Conservation (phyloP, 306 rosid species). For the Pachyrhizus erosus region DNA sequence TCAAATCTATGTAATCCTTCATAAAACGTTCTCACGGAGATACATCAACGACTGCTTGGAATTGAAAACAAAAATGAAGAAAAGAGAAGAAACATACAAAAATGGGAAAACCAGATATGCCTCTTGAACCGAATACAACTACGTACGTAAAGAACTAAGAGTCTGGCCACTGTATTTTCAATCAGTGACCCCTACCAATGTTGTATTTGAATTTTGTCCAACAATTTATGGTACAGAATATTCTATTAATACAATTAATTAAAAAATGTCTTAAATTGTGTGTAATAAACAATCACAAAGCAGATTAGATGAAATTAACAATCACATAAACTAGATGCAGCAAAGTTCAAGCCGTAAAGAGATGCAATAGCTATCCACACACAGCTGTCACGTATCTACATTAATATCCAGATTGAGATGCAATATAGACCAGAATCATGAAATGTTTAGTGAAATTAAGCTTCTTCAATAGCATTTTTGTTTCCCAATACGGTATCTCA, state of each 20-base stretch:
- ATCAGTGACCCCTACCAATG: neutral
- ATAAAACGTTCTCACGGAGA: neutral
- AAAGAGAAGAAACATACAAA: neutral
- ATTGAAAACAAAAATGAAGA: neutral
- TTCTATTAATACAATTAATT: neutral
- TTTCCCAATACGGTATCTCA: neutral
- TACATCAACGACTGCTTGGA: neutral
- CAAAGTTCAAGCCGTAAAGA: neutral
- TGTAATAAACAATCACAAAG: neutral
- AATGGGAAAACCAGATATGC: neutral
- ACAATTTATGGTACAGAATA: neutral
- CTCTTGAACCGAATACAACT: neutral
- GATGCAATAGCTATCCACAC: too few relatives aligned
- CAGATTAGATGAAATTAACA: conserved; percentile 9
- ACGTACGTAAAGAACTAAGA: neutral
- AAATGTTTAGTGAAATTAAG: too few relatives aligned
- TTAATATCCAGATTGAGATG: too few relatives aligned
- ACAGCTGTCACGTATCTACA: too few relatives aligned
- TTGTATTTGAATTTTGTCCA: neutral
- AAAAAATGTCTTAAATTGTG: neutral
- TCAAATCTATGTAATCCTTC: neutral
- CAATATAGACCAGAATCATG: too few relatives aligned
- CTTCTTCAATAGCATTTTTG: neutral
- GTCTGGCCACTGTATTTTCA: neutral
- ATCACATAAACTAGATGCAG: neutral